Conservation (phyloP, 2,329 filamentous ascomycete genomes). For the Tricladium varicosporioides region DNA sequence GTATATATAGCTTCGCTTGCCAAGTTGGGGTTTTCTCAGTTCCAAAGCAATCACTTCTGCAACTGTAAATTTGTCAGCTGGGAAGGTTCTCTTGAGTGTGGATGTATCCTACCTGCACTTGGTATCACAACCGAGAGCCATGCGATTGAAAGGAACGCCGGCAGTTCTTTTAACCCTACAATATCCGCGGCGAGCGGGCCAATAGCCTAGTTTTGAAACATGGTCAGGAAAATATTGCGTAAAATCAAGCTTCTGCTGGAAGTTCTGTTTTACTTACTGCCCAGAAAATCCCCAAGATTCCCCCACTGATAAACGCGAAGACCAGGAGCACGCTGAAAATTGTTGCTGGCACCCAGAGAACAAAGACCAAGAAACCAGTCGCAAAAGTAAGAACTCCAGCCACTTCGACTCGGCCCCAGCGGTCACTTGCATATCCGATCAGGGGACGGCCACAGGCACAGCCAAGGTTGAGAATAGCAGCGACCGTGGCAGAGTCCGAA, state of each 20-base stretch:
- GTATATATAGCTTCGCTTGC: conserved; percentile 33
- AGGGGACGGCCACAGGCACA: conserved; percentile 45
- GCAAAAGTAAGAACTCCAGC: conserved; percentile 40
- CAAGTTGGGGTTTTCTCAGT: conserved; percentile 30
- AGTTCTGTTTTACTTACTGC: conserved; percentile 29
- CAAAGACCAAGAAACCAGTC: conserved; percentile 39
- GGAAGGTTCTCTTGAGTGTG: not conserved
- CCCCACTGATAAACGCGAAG: conserved; percentile 44
- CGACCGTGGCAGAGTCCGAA: conserved; percentile 40
- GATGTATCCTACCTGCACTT: conserved; percentile 33
- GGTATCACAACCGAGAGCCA: conserved; percentile 39
- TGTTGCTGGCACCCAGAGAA: conserved; percentile 46
- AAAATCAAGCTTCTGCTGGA: no score
- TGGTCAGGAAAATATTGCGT: not conserved
- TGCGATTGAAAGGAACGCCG: conserved; percentile 38
- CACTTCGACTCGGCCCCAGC: conserved; percentile 42
- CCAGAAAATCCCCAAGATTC: conserved; percentile 48
- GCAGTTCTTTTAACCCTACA: conserved; percentile 39
- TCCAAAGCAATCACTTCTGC: conserved; percentile 43
- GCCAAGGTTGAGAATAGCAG: conserved; percentile 46
- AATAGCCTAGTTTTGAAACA: conserved; percentile 34
- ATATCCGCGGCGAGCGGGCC: conserved; percentile 41
- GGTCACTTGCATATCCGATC: conserved; percentile 45
- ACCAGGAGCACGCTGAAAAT: conserved; percentile 42
- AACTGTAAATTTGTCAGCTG: conserved; percentile 18